Evolutionary conservation across 331 rosid genomes (phyloP).

Genomic region (Prunus yedoensis): DNA sequence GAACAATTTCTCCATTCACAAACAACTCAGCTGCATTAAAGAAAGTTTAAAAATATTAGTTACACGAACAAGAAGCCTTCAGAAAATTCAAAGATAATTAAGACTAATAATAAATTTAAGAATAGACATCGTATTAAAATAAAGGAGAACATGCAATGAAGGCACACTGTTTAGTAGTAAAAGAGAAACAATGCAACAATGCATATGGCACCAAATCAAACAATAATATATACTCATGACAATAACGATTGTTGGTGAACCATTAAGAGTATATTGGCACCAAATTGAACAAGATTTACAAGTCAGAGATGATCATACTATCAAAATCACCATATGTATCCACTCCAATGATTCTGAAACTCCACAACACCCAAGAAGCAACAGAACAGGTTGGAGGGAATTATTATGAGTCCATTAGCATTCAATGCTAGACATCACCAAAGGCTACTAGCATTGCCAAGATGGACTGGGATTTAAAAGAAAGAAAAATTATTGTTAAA

Average conservation of each 20-base stretch:
- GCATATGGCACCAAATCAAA: neutral
- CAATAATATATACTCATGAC: neutral
- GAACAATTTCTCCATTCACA: conserved; percentile 93
- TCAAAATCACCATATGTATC: conserved; percentile 14
- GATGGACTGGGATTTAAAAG: conserved; percentile 14
- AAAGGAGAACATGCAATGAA: neutral
- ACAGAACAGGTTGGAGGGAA: conserved; percentile 37
- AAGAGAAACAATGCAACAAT: neutral
- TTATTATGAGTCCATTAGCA: conserved; percentile 46
- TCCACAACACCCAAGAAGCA: conserved; percentile 10
- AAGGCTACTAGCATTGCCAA: conserved; percentile 53
- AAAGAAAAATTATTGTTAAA: neutral
- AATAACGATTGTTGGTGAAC: neutral
- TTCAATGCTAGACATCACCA: conserved; percentile 40
- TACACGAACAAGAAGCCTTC: neutral
- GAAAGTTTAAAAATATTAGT: neutral
- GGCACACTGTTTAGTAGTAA: neutral
- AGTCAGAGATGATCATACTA: neutral
- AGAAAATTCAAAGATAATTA: neutral
- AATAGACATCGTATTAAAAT: neutral
- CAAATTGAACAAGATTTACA: neutral
- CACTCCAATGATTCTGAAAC: conserved; percentile 34
- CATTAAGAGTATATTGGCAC: neutral
- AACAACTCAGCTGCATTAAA: conserved; percentile 70
- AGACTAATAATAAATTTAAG: neutral